A percentile compares a stretch with the other conserved stretches of the same genome.
Conservation (phyloP, 352 stramenopile genomes). For the Phytophthora cactorum region DNA sequence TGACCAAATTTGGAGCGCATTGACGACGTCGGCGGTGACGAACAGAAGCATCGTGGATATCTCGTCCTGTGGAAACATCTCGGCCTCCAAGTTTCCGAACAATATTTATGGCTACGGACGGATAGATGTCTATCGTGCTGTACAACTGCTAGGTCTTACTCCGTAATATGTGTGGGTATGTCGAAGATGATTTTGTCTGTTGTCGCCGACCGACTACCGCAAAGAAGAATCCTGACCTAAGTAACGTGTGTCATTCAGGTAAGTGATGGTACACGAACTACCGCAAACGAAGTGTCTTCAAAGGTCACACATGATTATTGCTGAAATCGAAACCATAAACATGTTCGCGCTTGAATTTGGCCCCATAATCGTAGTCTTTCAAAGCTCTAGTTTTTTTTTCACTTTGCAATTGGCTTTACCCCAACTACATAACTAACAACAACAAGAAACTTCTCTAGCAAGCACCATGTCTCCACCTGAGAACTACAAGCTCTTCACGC, state of each 20-base stretch:
- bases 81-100: slow-evolving; percentile 32
- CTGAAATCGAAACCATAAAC: slow-evolving; percentile 7
- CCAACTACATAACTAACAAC: neutral
- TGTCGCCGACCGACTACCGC: too few species aligned
- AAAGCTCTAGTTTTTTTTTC: slow-evolving; percentile 1
- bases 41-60: slow-evolving; percentile 15
- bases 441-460: slow-evolving; percentile 1
- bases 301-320: neutral
- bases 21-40: slow-evolving; percentile 11
- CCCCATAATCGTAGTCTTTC: slow-evolving; percentile 1
- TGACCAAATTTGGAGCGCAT: slow-evolving; percentile 33
- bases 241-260: too few species aligned
- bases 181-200: too few species aligned
- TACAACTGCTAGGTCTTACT: neutral
- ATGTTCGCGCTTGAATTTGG: slow-evolving; percentile 1
- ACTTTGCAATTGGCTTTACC: slow-evolving; percentile 22
- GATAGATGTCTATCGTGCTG: slow-evolving; percentile 21
- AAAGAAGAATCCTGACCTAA: too few species aligned
- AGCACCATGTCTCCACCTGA: slow-evolving; percentile 23
- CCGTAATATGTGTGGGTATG: neutral
- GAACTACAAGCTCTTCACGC: slow-evolving; percentile 47
- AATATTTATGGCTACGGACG: slow-evolving; percentile 41
- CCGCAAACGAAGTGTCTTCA: neutral
- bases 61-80: slow-evolving; percentile 31
- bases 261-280: too few species aligned